Evolutionary conservation across 139 green algal species (phyloP).

Genomic region (Tetradesmus obliquus): DNA sequence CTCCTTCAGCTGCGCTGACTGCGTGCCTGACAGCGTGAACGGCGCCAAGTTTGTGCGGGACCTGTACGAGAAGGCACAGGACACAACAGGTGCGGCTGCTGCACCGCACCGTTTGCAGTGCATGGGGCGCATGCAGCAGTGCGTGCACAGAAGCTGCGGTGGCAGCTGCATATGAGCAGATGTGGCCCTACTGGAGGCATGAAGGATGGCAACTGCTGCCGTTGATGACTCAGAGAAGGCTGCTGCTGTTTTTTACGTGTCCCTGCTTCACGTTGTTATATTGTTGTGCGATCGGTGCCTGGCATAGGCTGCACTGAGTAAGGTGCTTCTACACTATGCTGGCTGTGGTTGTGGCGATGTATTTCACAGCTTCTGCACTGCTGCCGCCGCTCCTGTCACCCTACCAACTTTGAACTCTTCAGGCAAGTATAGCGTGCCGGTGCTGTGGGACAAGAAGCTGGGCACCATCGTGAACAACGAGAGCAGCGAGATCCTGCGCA

Average conservation of each 20-base stretch:
- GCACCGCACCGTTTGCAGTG: slow-evolving; percentile 48
- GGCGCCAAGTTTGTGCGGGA: slow-evolving; percentile 80
- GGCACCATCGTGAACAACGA: slow-evolving; percentile 98
- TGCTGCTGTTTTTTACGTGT: no score
- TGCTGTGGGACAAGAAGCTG: slow-evolving; percentile 95
- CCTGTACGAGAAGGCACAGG: slow-evolving; percentile 83
- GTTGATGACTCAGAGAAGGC: no score
- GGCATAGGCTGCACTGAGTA: not conserved
- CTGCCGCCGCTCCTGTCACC: not conserved
- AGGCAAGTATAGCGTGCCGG: slow-evolving; percentile 93
- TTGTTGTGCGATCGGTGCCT: no score
- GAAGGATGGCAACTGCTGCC: not conserved
- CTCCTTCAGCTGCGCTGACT: slow-evolving; percentile 72
- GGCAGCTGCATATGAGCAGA: not conserved
- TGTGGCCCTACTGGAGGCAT: not conserved
- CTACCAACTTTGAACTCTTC: slow-evolving; percentile 5
- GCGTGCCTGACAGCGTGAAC: slow-evolving; percentile 85
- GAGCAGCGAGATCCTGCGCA: slow-evolving; percentile 91
- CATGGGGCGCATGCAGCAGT: no score
- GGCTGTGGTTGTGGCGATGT: not conserved
- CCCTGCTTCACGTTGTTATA: no score
- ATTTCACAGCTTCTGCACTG: not conserved
- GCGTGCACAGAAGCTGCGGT: not conserved
- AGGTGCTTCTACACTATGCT: not conserved
- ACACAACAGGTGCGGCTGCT: slow-evolving; percentile 65